A percentile compares a stretch with the other conserved stretches of the same genome.
Evolutionary conservation across 208 protist species (phyloP).

Genomic region (Trypanosoma caninum): DNA sequence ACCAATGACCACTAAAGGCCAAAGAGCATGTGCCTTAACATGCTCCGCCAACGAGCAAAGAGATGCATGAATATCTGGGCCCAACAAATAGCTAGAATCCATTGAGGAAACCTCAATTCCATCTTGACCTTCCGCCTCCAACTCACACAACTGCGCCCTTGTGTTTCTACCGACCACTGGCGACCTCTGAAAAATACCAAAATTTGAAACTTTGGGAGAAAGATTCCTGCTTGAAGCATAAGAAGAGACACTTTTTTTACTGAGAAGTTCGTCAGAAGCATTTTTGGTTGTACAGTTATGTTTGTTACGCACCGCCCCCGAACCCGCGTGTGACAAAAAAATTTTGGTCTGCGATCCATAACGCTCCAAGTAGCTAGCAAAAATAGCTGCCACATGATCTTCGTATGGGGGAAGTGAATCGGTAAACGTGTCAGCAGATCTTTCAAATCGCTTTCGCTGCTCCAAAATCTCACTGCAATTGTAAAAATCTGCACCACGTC

Average conservation of each 20-base stretch:
- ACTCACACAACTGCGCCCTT: no score
- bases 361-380: slow-evolving; percentile 20
- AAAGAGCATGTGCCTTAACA: slow-evolving; percentile 9
- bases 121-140: no score
- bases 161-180: no score
- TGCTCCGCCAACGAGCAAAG: slow-evolving; percentile 13
- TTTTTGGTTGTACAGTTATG: neutral
- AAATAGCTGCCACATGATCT: slow-evolving; percentile 18
- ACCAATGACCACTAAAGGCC: slow-evolving; percentile 9
- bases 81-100: neutral
- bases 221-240: no score
- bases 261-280: no score
- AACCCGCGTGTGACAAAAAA: slow-evolving; percentile 16
- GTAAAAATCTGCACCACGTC: slow-evolving; percentile 24
- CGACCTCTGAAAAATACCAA: no score
- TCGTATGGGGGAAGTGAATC: slow-evolving; percentile 18
- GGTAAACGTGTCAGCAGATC: neutral
- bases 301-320: neutral
- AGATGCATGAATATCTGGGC: neutral
- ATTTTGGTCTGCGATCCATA: slow-evolving; percentile 19
- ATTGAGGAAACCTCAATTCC: neutral
- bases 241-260: neutral
- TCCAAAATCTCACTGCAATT: slow-evolving; percentile 5
- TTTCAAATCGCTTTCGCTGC: slow-evolving; percentile 12
- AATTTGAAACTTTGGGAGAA: no score